phyloP scores from a whole-genome alignment of 1,139 yeast species.

The Taphrina wiesneri region DNA sequence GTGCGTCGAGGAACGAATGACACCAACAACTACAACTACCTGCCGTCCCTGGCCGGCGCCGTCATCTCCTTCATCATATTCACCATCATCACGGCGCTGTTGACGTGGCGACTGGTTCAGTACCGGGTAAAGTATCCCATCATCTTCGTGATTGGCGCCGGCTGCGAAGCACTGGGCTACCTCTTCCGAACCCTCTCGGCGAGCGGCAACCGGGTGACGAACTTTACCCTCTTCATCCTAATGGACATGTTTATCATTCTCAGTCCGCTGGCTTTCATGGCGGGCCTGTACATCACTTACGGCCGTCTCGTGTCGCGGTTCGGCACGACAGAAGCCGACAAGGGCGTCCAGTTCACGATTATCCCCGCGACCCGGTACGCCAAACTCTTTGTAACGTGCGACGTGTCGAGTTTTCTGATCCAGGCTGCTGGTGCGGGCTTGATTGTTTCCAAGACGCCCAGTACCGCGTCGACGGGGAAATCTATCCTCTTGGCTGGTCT shows the following conservation, averaged over 20 bases:
- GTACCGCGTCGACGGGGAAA: constrained; percentile 38
- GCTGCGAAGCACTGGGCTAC: constrained; percentile 21
- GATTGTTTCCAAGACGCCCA: constrained; percentile 39
- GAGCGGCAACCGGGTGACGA: constrained; percentile 2
- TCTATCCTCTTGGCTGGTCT: constrained; percentile 42
- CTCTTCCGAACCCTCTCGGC: constrained; percentile 19
- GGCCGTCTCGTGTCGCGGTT: constrained; percentile 27
- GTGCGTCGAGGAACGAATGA: background rate
- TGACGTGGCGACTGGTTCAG: background rate
- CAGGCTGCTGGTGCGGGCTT: constrained; percentile 54
- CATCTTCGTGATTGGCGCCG: constrained; percentile 20
- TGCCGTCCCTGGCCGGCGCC: constrained; percentile 26
- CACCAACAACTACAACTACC: constrained; percentile 17
- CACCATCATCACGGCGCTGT: constrained; percentile 5
- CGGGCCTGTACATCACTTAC: constrained; percentile 23
- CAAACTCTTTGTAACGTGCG: constrained; percentile 51
- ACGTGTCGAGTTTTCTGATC: constrained; percentile 49
- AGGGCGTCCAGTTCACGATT: background rate
- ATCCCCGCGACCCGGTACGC: constrained; percentile 12
- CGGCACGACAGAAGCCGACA: background rate
- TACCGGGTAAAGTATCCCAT: constrained; percentile 5
- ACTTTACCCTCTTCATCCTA: constrained; percentile 11
- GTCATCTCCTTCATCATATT: constrained; percentile 2
- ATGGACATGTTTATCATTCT: constrained; percentile 29
- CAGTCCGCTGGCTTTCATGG: constrained; percentile 31